Conservation (phyloP, 1,284 basidiomycete species). For the Naganishia cerealis region DNA sequence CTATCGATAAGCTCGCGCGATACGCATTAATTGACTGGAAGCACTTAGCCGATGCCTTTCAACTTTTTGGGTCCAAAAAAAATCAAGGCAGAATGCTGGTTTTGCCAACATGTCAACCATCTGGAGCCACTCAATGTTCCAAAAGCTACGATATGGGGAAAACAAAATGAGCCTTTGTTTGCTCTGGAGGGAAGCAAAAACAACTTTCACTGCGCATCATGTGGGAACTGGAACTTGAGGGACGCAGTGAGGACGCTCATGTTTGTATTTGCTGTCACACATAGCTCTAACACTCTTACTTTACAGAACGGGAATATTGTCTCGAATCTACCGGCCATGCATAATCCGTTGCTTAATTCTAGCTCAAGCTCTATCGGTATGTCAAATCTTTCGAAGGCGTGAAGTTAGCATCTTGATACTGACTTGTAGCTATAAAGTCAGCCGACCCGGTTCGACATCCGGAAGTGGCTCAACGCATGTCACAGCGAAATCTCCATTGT, state of each 20-base stretch:
- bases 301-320: slow-evolving; percentile 4
- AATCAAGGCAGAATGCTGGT: slow-evolving; percentile 22
- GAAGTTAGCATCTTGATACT: neutral
- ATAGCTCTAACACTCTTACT: neutral
- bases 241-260: slow-evolving; percentile 9
- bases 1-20: neutral
- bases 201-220: slow-evolving; percentile 18
- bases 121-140: slow-evolving; percentile 2
- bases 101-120: slow-evolving; percentile 20
- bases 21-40: neutral
- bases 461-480: too few species aligned
- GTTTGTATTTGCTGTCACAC: neutral
- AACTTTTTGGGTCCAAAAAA: neutral
- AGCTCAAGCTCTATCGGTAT: neutral
- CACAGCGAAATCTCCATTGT: neutral
- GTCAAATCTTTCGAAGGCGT: neutral
- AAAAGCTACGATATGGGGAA: neutral
- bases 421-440: neutral
- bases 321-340: slow-evolving; percentile 21
- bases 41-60: neutral
- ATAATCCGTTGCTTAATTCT: slow-evolving; percentile 4
- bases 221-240: slow-evolving; percentile 23
- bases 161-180: slow-evolving; percentile 2
- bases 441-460: neutral
- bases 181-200: slow-evolving; percentile 19